These are phyloP conservation scores for Monosporozyma unispora DNA, from an alignment of 805 yeast genomes.

Conservation along the genomic window DNA sequence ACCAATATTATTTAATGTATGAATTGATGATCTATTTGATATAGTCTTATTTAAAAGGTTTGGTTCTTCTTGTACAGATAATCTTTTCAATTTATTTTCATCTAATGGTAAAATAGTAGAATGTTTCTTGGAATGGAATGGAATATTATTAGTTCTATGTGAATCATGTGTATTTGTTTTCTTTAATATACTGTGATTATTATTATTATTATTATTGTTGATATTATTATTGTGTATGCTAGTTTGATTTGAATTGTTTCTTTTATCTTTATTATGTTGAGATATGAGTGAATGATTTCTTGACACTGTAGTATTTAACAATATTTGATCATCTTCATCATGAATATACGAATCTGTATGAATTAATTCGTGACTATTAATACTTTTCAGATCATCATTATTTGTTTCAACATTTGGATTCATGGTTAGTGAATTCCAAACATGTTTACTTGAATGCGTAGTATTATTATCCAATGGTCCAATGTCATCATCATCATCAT, in stretches of 20 bases:
- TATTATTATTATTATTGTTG: constrained; percentile 18
- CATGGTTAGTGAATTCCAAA: background rate
- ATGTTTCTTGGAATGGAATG: constrained; percentile 30
- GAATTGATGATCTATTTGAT: too few species aligned
- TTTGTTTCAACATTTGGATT: background rate
- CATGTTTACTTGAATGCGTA: background rate
- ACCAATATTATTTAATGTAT: too few species aligned
- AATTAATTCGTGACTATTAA: constrained; percentile 9
- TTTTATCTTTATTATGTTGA: background rate
- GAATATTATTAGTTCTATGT: constrained; percentile 20
- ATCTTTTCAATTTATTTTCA: constrained; percentile 4
- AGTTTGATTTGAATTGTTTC: constrained; percentile 4
- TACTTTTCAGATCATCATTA: background rate
- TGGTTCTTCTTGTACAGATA: background rate
- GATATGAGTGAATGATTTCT: constrained; percentile 7
- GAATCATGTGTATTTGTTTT: constrained; percentile 20
- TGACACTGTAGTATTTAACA: constrained; percentile 27
- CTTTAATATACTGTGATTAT: constrained; percentile 5
- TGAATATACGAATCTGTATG: constrained; percentile 31
- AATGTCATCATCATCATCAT: too few species aligned
- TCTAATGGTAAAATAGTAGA: constrained; percentile 29
- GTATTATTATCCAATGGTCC: background rate
- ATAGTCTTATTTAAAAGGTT: too few species aligned
- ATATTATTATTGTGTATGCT: constrained; percentile 11
- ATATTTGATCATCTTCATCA: constrained; percentile 12